Base-by-base conservation (phyloP, 257 asterid genomes). In the Ballota nigra region DNA sequence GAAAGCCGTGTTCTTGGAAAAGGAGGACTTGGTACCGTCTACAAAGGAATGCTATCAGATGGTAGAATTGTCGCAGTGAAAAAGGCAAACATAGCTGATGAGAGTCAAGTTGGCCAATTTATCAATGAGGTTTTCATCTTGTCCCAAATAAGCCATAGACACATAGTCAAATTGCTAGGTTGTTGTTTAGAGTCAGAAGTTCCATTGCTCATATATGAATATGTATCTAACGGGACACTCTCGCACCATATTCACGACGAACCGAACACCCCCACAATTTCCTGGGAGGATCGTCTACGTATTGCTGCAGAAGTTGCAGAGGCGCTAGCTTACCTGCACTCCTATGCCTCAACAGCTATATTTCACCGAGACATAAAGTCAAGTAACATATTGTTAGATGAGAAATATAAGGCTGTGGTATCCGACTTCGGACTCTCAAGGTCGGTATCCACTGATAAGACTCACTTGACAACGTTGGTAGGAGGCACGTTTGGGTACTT, bases 351-450 rank as follows among this genome's bases (percentile, higher is more conserved):
- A 4, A 72, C 83, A 13, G 76, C 85, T 12, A 83, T 80, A 53
- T 57, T 80, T 29, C 87, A 75, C 63, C 72, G 85, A 18, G 87
- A 83, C 5, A 63, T 83, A 4, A 83, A 83, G 74, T 80, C 87
- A 9, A 77, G 40, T 75, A 83, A 83, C 72, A 72, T 80, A 8
- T 64, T 83, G 75, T 24, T 83, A 13, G 83, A 75, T 16, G 81
- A 77, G 62, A 63, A 72, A 15, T 83, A 67, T 16, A 80, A 74
- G 65, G 83, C 85, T 18, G 77, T 77, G 13, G 26, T 83, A n/a
- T 75, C 80, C 2, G 83, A 80, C 16, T 83, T 83, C 59, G 82
- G 82, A n/a, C 68, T 80, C 16, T 77, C 83, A 4, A 77, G 79
- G 45, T 72, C 80, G 0, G 77, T 83, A 18, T 67, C 85, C 10